Evolutionary conservation across 2,329 filamentous ascomycete species (phyloP).

Genomic region (Penicillium sp.): DNA sequence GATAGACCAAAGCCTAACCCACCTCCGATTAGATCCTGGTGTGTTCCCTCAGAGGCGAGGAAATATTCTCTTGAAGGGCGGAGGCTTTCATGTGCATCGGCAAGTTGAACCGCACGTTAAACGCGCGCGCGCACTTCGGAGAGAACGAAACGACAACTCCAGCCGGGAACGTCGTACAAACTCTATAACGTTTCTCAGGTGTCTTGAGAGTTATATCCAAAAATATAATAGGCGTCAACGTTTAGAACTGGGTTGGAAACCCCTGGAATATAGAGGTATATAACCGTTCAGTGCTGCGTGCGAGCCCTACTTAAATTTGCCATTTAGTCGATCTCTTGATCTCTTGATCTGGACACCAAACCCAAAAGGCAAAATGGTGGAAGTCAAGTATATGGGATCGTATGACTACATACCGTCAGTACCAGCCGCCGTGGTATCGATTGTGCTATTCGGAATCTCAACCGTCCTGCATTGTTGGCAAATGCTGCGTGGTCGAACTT

Average conservation of each 20-base stretch:
- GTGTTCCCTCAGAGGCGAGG: too few relatives aligned
- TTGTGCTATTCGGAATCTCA: not conserved
- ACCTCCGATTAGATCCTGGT: too few relatives aligned
- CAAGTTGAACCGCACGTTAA: not conserved
- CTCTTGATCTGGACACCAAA: not conserved
- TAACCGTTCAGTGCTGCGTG: not conserved
- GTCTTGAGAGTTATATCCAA: not conserved
- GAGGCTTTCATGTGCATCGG: too few relatives aligned
- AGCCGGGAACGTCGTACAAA: not conserved
- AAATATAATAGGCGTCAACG: not conserved
- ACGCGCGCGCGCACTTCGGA: not conserved
- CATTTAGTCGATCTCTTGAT: not conserved
- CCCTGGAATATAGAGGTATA: not conserved
- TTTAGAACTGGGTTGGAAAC: not conserved
- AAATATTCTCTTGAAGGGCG: too few relatives aligned
- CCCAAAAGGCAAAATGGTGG: not conserved
- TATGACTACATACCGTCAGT: not conserved
- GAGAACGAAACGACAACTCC: not conserved
- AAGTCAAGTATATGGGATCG: not conserved
- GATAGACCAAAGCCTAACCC: too few relatives aligned
- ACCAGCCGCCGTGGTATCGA: not conserved
- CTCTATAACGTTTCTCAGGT: not conserved
- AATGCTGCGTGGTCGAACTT: not conserved
- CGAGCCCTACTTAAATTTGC: too few relatives aligned
- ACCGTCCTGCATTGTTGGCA: not conserved